phyloP scores from a whole-genome alignment of 257 asterid genomes.

The Solanum corneliomulleri region DNA sequence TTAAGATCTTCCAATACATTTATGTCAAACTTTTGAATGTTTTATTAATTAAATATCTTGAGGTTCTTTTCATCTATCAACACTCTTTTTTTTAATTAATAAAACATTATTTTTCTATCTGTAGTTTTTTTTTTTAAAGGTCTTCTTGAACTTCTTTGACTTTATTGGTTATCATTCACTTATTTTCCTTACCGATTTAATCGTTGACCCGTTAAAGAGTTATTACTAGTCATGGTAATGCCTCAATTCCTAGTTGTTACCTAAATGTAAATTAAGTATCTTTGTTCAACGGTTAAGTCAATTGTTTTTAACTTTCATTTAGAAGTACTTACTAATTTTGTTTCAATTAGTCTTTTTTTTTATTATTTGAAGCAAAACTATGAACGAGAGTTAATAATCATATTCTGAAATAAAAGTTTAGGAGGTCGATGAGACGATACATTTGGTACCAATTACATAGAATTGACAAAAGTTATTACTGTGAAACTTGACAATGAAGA shows the following conservation, averaged over 20 bases:
- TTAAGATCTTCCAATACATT: background rate
- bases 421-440: background rate
- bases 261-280: background rate
- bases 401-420: no score
- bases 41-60: background rate
- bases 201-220: background rate
- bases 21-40: background rate
- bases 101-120: background rate
- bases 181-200: background rate
- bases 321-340: background rate
- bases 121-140: conserved; percentile 19
- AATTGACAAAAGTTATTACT: no score
- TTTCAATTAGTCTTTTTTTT: background rate
- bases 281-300: background rate
- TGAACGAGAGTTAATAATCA: background rate
- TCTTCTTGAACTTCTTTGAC: conserved; percentile 76
- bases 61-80: background rate
- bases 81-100: background rate
- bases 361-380: background rate
- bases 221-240: background rate
- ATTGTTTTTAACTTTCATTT: background rate
- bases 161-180: conserved; percentile 7
- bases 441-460: background rate
- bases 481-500: no score
- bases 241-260: background rate